Conservation (phyloP, 2,329 filamentous ascomycete species). For the Aspergillus japonicus region DNA sequence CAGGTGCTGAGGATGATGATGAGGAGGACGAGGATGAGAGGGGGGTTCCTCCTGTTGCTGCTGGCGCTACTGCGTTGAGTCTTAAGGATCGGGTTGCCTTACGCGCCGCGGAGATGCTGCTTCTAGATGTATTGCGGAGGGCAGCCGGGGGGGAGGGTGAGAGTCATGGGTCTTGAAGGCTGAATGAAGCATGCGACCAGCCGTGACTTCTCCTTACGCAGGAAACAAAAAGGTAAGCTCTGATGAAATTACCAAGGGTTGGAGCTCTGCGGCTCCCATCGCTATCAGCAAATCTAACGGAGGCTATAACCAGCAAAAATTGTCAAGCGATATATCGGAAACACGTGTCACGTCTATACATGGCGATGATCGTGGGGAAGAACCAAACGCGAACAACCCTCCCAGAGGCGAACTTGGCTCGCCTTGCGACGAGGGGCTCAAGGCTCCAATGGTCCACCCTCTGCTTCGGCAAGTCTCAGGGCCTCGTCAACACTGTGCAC, state of each 20-base stretch:
- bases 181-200: not conserved
- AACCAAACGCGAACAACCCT: not conserved
- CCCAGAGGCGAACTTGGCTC: not conserved
- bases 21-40: conserved; percentile 17
- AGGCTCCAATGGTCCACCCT: conserved; percentile 51
- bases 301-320: not conserved
- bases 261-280: not conserved
- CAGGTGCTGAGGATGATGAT: conserved; percentile 17
- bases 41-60: not conserved
- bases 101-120: conserved; percentile 33
- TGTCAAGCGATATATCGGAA: not conserved
- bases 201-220: too few species aligned
- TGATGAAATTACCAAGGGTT: too few species aligned
- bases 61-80: not conserved
- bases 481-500: conserved; percentile 82
- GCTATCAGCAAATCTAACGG: not conserved
- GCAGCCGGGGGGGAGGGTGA: conserved; percentile 24
- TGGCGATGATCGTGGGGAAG: not conserved
- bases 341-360: conserved; percentile 11
- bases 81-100: conserved; percentile 24
- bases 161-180: not conserved
- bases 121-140: conserved; percentile 32
- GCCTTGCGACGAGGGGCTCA: conserved; percentile 7
- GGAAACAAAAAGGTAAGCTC: not conserved
- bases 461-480: conserved; percentile 73